Percentiles rank a stretch among this genome's conserved stretches.
These are phyloP conservation scores for Fusarium staphyleae DNA, from an alignment of 2,329 filamentous ascomycete species.

Conservation along the genomic window DNA sequence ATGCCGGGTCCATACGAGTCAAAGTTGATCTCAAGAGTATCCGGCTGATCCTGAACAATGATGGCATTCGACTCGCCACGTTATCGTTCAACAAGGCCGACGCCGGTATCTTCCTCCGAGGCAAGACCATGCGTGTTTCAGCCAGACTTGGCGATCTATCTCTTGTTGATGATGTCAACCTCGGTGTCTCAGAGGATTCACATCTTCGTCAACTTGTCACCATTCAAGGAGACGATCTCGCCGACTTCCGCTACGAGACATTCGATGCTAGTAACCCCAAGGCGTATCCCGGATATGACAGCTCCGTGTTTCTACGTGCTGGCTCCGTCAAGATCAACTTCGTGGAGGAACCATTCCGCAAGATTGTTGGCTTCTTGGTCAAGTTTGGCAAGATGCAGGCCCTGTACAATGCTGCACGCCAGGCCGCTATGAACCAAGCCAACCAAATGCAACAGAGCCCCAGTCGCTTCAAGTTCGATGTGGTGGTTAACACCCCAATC, in stretches of 20 bases:
- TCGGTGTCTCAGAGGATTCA: conserved; percentile 83
- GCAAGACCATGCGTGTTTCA: conserved; percentile 85
- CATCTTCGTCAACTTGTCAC: conserved; percentile 86
- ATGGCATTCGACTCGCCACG: conserved; percentile 92
- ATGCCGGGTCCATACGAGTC: conserved; percentile 82
- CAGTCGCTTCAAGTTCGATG: conserved; percentile 90
- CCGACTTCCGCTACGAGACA: conserved; percentile 97
- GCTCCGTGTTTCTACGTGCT: conserved; percentile 86
- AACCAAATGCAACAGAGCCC: conserved; percentile 91
- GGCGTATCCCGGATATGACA: conserved; percentile 92
- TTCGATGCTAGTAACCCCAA: conserved; percentile 76
- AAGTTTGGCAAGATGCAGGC: conserved; percentile 99
- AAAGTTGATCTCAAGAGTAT: conserved; percentile 95
- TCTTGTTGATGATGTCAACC: conserved; percentile 91
- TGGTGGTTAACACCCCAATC: conserved; percentile 93
- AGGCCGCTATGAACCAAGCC: conserved; percentile 92
- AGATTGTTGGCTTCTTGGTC: conserved; percentile 96
- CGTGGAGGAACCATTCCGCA: conserved; percentile 93
- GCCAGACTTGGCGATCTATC: conserved; percentile 87
- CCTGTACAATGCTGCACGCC: conserved; percentile 94
- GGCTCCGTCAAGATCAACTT: conserved; percentile 98
- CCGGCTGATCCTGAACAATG: conserved; percentile 93
- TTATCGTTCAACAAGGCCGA: conserved; percentile 92
- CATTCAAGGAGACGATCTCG: conserved; percentile 93
- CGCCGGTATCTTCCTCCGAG: conserved; percentile 86